A percentile compares a stretch with the other conserved stretches of the same genome.
Conservation (phyloP, 2,329 filamentous ascomycete genomes). For the Alternaria dauci region DNA sequence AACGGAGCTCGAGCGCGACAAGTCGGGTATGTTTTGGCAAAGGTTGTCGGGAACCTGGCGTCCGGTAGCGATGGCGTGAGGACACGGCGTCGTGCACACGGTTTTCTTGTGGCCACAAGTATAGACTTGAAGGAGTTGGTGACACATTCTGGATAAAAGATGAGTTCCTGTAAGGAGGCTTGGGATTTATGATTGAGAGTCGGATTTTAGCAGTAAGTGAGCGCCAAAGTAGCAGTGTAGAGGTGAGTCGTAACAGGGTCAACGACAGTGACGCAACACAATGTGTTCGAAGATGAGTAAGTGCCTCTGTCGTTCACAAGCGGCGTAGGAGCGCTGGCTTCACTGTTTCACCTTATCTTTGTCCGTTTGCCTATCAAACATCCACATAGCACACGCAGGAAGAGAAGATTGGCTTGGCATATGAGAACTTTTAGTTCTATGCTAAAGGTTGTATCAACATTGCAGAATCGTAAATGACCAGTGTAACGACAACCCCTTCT, state of each 20-base stretch:
- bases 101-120: constrained; percentile 36
- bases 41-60: background rate
- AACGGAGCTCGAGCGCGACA: constrained; percentile 19
- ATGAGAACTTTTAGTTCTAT: constrained; percentile 9
- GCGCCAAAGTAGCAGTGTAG: background rate
- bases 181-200: background rate
- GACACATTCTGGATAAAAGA: constrained; percentile 29
- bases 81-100: constrained; percentile 41
- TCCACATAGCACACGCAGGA: background rate
- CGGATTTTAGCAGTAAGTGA: background rate
- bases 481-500: constrained; percentile 15
- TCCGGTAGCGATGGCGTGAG: constrained; percentile 19
- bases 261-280: background rate
- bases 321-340: background rate
- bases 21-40: background rate
- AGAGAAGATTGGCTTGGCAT: background rate
- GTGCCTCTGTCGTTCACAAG: background rate
- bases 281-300: background rate
- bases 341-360: background rate
- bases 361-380: constrained; percentile 1
- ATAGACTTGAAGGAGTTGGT: constrained; percentile 37
- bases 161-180: background rate
- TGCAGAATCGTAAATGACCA: constrained; percentile 10
- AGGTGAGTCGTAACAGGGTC: background rate
- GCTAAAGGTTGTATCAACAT: constrained; percentile 12